Conservation (phyloP, 371 early-diverging fungal species). For the Mucor ambiguus region DNA sequence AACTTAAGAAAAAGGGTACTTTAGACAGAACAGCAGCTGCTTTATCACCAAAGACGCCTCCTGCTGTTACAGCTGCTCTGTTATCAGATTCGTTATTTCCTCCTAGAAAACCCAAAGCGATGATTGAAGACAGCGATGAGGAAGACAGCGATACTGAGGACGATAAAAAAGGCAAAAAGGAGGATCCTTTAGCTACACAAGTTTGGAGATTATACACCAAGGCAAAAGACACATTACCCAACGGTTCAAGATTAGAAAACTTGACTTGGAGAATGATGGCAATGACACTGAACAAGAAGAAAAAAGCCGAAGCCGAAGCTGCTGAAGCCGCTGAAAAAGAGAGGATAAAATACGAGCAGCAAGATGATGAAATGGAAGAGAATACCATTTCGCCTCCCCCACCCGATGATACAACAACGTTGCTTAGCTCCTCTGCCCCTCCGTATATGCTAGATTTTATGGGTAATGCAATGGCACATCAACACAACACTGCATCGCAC, state of each 20-base stretch:
- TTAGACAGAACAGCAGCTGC: constrained; percentile 9
- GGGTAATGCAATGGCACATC: constrained; percentile 14
- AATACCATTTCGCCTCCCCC: constrained; percentile 22
- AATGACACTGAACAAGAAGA: constrained; percentile 53
- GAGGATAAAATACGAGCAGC: neutral
- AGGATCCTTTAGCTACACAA: constrained; percentile 58
- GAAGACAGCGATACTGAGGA: constrained; percentile 25
- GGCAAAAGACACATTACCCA: constrained; percentile 61
- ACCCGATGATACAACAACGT: constrained; percentile 30
- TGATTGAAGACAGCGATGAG: constrained; percentile 34
- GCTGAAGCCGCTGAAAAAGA: neutral
- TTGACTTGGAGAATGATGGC: constrained; percentile 72
- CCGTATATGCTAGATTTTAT: constrained; percentile 36
- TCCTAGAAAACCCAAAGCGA: constrained; percentile 30
- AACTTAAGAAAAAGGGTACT: constrained; percentile 10
- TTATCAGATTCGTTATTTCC: constrained; percentile 34
- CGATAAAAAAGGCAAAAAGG: constrained; percentile 37
- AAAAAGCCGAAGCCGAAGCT: constrained; percentile 29
- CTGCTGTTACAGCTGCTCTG: constrained; percentile 34
- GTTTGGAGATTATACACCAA: constrained; percentile 69
- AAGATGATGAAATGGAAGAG: constrained; percentile 14
- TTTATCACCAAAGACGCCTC: constrained; percentile 29
- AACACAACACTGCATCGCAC: neutral
- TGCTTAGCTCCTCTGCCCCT: constrained; percentile 38
- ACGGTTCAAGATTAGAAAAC: constrained; percentile 65